phyloP scores from a whole-genome alignment of 345 rosid species.

The Arabis hirsuta region DNA sequence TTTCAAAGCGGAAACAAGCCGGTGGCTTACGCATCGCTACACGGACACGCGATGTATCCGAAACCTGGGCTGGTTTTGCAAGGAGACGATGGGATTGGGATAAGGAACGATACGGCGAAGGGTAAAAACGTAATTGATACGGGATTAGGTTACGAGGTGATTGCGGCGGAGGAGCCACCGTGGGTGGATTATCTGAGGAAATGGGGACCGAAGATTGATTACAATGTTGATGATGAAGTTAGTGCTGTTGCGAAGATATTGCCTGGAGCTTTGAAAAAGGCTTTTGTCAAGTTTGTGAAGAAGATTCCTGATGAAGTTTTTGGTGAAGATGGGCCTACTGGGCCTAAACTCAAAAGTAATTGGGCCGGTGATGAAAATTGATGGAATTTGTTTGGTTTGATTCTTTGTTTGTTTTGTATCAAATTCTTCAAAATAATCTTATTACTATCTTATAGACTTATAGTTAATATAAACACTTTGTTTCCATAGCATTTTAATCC shows the following conservation, averaged over 20 bases:
- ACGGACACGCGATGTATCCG: constrained; percentile 82
- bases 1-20: constrained; percentile 52
- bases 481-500: too few species aligned
- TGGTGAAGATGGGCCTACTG: constrained; percentile 89
- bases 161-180: constrained; percentile 65
- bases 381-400: not conserved
- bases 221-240: constrained; percentile 51
- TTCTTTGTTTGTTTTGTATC: too few species aligned
- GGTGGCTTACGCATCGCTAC: constrained; percentile 64
- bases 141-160: constrained; percentile 46
- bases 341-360: constrained; percentile 69
- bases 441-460: too few species aligned
- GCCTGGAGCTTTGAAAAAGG: constrained; percentile 56
- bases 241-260: constrained; percentile 50
- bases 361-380: constrained; percentile 71
- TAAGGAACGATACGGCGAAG: constrained; percentile 79
- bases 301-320: constrained; percentile 62
- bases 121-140: constrained; percentile 58
- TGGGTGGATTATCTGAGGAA: constrained; percentile 70
- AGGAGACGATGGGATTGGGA: constrained; percentile 61
- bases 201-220: constrained; percentile 82
- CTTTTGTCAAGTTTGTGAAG: constrained; percentile 50
- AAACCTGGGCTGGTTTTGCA: constrained; percentile 80
- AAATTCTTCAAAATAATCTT: too few species aligned
- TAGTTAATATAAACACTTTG: too few species aligned